phyloP scores from a whole-genome alignment of 129 eudicot species.

The Erigeron canadensis region DNA sequence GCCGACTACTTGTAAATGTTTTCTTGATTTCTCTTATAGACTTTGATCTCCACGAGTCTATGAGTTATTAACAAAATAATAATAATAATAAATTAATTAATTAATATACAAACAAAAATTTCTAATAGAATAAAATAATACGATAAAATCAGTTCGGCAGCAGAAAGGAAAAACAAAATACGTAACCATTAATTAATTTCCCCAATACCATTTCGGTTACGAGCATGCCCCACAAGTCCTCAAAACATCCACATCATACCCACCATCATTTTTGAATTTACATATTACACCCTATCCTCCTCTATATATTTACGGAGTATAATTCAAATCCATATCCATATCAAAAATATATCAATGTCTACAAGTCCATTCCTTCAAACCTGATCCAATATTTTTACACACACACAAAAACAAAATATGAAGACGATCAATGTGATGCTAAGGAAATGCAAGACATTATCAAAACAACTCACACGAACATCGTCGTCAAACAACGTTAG shows the following conservation, averaged over 20 bases:
- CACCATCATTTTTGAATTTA: not conserved
- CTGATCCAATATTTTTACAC: not conserved
- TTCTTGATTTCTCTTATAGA: too few relatives aligned
- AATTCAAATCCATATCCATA: not conserved
- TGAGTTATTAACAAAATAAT: too few relatives aligned
- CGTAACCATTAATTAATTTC: constrained; percentile 6
- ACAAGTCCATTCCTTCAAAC: constrained; percentile 16
- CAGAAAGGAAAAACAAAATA: not conserved
- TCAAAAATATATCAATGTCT: not conserved
- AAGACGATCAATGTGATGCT: constrained; percentile 57
- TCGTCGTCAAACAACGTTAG: constrained; percentile 52
- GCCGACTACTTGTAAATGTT: too few relatives aligned
- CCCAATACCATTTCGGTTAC: constrained; percentile 3
- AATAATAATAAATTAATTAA: too few relatives aligned
- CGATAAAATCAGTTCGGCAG: not conserved
- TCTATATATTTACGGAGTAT: not conserved
- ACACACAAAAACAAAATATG: constrained; percentile 31
- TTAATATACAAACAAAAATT: too few relatives aligned
- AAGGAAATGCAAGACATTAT: constrained; percentile 68
- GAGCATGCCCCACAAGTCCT: constrained; percentile 8
- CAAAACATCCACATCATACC: constrained; percentile 9
- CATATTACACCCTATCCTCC: constrained; percentile 21
- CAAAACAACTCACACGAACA: constrained; percentile 49
- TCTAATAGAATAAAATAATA: not conserved
- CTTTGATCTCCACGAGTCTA: too few relatives aligned